Percentiles rank a stretch among this genome's conserved stretches.
Evolutionary conservation across 2,329 filamentous ascomycete genomes (phyloP).

Genomic region (Trichoderma gracile): DNA sequence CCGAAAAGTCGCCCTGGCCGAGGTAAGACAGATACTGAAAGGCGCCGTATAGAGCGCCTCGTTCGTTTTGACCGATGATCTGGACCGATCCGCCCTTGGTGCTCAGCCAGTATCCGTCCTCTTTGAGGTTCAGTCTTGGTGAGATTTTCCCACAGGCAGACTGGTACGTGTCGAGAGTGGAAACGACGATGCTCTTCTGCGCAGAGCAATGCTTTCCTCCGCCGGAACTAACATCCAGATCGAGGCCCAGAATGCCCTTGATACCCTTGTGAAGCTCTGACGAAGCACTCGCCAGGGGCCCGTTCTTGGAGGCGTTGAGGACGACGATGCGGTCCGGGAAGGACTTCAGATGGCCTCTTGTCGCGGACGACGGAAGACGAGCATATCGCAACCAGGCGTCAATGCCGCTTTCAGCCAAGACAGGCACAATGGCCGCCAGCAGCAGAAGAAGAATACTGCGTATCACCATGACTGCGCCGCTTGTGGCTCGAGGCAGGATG

Average conservation of each 20-base stretch:
- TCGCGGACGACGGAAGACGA: constrained; percentile 39
- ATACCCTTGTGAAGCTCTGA: constrained; percentile 61
- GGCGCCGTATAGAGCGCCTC: constrained; percentile 18
- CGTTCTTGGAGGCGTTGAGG: constrained; percentile 54
- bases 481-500: background rate
- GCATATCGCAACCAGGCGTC: constrained; percentile 67
- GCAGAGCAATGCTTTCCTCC: background rate
- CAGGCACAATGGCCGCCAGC: constrained; percentile 32
- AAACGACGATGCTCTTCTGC: constrained; percentile 28
- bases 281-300: constrained; percentile 61
- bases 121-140: constrained; percentile 45
- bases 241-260: constrained; percentile 55
- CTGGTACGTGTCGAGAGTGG: constrained; percentile 32
- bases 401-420: constrained; percentile 58
- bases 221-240: constrained; percentile 34
- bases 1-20: constrained; percentile 57
- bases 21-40: constrained; percentile 48
- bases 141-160: constrained; percentile 40
- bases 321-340: constrained; percentile 53
- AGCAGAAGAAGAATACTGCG: constrained; percentile 2
- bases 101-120: constrained; percentile 64
- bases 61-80: constrained; percentile 23
- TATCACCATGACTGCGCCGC: constrained; percentile 4
- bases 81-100: constrained; percentile 46
- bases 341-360: constrained; percentile 35